Base-by-base conservation (phyloP, 495 filamentous ascomycete species). In the Sporormia fimetaria region DNA sequence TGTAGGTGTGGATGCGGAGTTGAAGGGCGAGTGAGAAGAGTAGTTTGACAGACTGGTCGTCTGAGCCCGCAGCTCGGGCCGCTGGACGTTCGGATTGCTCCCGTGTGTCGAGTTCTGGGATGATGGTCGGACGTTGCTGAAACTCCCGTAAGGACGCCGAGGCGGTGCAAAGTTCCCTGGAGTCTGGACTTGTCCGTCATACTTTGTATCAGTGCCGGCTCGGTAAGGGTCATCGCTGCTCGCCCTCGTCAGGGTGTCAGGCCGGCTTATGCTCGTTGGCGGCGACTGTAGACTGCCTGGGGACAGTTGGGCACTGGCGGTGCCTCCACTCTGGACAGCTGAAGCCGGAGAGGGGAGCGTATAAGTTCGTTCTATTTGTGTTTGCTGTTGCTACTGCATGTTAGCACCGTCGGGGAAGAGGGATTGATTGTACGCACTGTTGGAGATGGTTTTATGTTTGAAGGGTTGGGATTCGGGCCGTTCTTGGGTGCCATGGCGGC, bases 141-240 rank as follows among this genome's bases (percentile, higher is more conserved):
- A 43, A 10, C 27, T 30, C 9, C 34, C 33, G 22, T 38, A 52
- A 10, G 43, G 30, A 33, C 49, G 47, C 24, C 37, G 49, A 27
- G 49, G 49, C 24, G 49, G 42, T 28, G 21, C 49, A 16, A 47
- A 52, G 26, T 33, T 47, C 22, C 49, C 49, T 18, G 43, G 21
- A 21, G 25, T 29, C 32, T 46, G 42, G 37, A 41, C 25, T 28
- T 39, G 40, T 30, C 44, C 34, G 2, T 49, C 51, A 24, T 55
- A 47, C 33, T 49, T 46, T 22, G 32, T 21, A 28, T 45, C 44
- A 28, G 40, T 20, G 28, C 37, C 34, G 18, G 33, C 18, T 18
- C 53, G 53, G 33, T 56, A 56, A 14, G 38, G 47, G 15, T 56
- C 53, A 42, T 53, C 50, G 22, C 44, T 50, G 6, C 35, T 27